A percentile compares a stretch with the other conserved stretches of the same genome.
Conservation (phyloP, 2,329 filamentous ascomycete genomes). For the Colletotrichum phormii region DNA sequence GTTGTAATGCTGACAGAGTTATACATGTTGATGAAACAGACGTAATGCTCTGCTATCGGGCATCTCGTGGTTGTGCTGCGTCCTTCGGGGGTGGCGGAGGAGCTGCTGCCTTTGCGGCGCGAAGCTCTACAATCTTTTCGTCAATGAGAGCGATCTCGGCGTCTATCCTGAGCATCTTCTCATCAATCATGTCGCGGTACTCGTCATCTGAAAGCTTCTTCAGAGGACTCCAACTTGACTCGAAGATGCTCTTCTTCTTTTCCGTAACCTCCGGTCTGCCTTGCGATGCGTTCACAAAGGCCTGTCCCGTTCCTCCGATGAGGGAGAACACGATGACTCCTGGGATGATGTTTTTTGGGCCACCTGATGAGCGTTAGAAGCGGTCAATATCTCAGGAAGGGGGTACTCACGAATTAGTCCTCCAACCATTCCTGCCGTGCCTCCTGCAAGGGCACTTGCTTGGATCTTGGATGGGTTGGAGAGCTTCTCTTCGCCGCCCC, state of each 20-base stretch:
- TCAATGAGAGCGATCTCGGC: conserved; percentile 83
- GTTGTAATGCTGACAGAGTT: not conserved
- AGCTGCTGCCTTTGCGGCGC: conserved; percentile 29
- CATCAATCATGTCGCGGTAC: conserved; percentile 76
- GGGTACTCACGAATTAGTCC: conserved; percentile 63
- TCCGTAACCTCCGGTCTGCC: conserved; percentile 37
- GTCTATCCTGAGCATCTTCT: conserved; percentile 78
- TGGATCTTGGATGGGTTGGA: conserved; percentile 69
- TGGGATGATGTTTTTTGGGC: conserved; percentile 64
- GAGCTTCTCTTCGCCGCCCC: conserved; percentile 64
- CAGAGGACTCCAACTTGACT: conserved; percentile 78
- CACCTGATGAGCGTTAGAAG: conserved; percentile 51
- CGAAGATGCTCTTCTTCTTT: conserved; percentile 57
- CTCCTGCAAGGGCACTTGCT: conserved; percentile 78
- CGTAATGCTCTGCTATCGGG: not conserved
- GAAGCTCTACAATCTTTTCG: conserved; percentile 71
- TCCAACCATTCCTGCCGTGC: conserved; percentile 72
- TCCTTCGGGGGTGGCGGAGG: not conserved
- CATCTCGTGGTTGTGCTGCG: not conserved
- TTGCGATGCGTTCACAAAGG: conserved; percentile 48
- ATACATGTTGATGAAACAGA: not conserved
- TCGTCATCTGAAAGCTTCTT: conserved; percentile 78
- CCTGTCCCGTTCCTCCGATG: conserved; percentile 53
- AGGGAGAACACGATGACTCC: conserved; percentile 61
- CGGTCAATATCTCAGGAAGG: not conserved